These are phyloP conservation scores for Trichocladium antarcticum DNA, from an alignment of 495 filamentous ascomycete genomes.

Conservation along the genomic window DNA sequence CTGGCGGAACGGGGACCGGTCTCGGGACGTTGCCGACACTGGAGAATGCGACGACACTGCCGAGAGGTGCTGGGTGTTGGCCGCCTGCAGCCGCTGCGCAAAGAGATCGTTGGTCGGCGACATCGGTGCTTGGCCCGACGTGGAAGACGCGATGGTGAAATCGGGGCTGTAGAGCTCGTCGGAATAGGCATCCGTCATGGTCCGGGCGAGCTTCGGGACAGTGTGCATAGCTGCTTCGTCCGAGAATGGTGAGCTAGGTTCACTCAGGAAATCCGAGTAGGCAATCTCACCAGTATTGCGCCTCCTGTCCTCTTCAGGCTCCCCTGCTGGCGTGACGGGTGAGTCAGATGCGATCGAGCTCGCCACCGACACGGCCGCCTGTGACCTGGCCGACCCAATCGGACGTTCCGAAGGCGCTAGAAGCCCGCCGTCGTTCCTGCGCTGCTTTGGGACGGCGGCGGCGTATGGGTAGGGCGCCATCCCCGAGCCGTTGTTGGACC, in stretches of 20 bases:
- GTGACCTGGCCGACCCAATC: slow-evolving; percentile 27
- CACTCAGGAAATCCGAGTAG: slow-evolving; percentile 27
- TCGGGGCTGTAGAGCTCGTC: slow-evolving; percentile 77
- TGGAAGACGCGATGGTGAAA: slow-evolving; percentile 44
- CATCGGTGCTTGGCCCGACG: slow-evolving; percentile 36
- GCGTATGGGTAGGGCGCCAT: slow-evolving; percentile 21
- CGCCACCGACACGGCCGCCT: slow-evolving; percentile 39
- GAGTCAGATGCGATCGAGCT: slow-evolving; percentile 44
- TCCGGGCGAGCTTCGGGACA: slow-evolving; percentile 72
- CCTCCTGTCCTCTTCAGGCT: slow-evolving; percentile 38
- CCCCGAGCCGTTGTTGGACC: slow-evolving; percentile 10
- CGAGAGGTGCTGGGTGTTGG: slow-evolving; percentile 59
- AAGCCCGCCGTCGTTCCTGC: slow-evolving; percentile 28
- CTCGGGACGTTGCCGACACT: slow-evolving; percentile 44
- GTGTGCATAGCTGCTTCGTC: slow-evolving; percentile 40
- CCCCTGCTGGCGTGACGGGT: slow-evolving; percentile 42
- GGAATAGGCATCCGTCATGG: slow-evolving; percentile 71
- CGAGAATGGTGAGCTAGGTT: slow-evolving; percentile 31
- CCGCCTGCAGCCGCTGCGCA: slow-evolving; percentile 62
- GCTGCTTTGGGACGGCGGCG: slow-evolving; percentile 25
- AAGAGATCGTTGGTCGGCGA: slow-evolving; percentile 56
- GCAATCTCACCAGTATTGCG: slow-evolving; percentile 38
- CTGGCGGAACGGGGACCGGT: slow-evolving; percentile 72
- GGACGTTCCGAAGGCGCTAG: slow-evolving; percentile 28
- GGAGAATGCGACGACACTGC: slow-evolving; percentile 42